Conservation (phyloP, 1,139 yeast genomes). For the Kodamaea arcana region DNA sequence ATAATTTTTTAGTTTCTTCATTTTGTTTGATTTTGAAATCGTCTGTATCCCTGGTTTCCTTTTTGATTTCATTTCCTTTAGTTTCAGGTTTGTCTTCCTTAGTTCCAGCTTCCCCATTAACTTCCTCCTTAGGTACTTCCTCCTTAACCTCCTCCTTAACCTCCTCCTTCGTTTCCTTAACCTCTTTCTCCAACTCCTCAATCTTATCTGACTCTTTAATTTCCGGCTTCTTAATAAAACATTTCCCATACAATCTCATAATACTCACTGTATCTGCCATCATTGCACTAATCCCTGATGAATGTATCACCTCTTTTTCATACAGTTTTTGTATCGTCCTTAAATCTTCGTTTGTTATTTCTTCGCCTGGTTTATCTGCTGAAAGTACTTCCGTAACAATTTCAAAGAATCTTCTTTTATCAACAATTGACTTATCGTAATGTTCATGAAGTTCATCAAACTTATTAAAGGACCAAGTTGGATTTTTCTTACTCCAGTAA, state of each 20-base stretch:
- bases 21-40: too few species aligned
- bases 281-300: slow-evolving; percentile 19
- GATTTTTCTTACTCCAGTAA: slow-evolving; percentile 16
- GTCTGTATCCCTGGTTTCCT: neutral
- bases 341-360: slow-evolving; percentile 17
- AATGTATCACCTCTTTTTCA: slow-evolving; percentile 12
- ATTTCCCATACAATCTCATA: slow-evolving; percentile 33
- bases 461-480: slow-evolving; percentile 25
- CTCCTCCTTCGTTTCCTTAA: too few species aligned
- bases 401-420: slow-evolving; percentile 18
- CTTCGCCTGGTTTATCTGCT: slow-evolving; percentile 1
- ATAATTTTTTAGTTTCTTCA: slow-evolving; percentile 5
- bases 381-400: slow-evolving; percentile 9
- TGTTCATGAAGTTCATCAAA: slow-evolving; percentile 11
- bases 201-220: slow-evolving; percentile 5
- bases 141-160: too few species aligned
- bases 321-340: slow-evolving; percentile 17
- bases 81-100: too few species aligned
- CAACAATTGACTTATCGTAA: slow-evolving; percentile 29
- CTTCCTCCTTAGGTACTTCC: too few species aligned
- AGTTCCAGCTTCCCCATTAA: too few species aligned
- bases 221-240: slow-evolving; percentile 20
- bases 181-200: too few species aligned
- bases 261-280: slow-evolving; percentile 39
- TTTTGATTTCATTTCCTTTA: too few species aligned